Evolutionary conservation across 2,329 filamentous ascomycete genomes (phyloP).

Genomic region (Cadophora sp.): DNA sequence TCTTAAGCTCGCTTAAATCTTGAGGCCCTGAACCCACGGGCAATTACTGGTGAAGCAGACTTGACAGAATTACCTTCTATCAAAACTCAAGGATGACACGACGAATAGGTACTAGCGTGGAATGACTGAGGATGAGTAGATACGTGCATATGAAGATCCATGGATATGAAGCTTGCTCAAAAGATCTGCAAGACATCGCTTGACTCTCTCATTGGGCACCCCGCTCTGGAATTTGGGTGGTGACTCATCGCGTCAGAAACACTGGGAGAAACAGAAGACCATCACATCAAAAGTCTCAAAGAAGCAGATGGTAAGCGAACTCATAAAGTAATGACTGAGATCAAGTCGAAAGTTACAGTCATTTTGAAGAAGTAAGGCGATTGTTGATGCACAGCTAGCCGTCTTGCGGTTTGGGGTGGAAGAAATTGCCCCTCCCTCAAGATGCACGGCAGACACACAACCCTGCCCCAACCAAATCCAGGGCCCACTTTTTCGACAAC

Average conservation of each 20-base stretch:
- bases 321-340: background rate
- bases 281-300: background rate
- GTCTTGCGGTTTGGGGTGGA: background rate
- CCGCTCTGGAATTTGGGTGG: background rate
- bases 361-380: background rate
- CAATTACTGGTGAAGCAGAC: background rate
- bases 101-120: background rate
- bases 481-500: background rate
- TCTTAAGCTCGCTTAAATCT: background rate
- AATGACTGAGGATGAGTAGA: constrained; percentile 15
- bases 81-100: background rate
- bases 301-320: background rate
- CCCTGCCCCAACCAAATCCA: no score
- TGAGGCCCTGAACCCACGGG: no score
- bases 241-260: background rate
- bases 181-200: background rate
- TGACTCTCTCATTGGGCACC: background rate
- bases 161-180: background rate
- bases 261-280: background rate
- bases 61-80: background rate
- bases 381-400: background rate
- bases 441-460: background rate
- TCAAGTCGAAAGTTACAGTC: background rate
- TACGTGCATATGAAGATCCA: constrained; percentile 1
- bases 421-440: background rate